Evolutionary conservation across 164 flowering plant species (phyloP).

Genomic region (Magnolia sinica): DNA sequence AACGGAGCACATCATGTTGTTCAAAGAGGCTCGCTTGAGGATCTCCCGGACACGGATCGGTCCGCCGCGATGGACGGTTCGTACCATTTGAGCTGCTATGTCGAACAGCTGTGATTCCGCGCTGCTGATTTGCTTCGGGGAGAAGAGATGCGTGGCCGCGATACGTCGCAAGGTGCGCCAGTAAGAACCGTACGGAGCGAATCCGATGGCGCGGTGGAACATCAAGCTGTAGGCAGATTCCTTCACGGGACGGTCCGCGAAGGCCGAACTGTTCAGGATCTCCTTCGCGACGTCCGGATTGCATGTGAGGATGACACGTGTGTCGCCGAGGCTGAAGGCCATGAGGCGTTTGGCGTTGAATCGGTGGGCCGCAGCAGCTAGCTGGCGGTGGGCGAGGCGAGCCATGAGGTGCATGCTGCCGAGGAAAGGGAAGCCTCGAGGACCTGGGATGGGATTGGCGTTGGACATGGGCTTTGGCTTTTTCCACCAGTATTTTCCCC

Average conservation of each 20-base stretch:
- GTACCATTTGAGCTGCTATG: conserved; percentile 27
- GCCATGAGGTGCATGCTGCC: conserved; percentile 39
- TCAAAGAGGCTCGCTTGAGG: conserved; percentile 36
- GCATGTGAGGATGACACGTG: conserved; percentile 34
- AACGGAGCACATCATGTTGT: conserved; percentile 43
- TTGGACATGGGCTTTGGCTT: neutral
- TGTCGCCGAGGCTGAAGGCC: conserved; percentile 47
- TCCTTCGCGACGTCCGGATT: conserved; percentile 42
- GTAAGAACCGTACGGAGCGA: conserved; percentile 45
- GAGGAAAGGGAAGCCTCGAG: conserved; percentile 36
- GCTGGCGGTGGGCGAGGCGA: conserved; percentile 34
- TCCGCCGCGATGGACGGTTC: neutral
- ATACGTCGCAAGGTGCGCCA: conserved; percentile 43
- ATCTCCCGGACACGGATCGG: conserved; percentile 23
- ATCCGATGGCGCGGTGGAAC: conserved; percentile 50
- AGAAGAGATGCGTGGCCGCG: conserved; percentile 42
- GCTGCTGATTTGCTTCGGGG: conserved; percentile 29
- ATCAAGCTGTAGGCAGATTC: conserved; percentile 41
- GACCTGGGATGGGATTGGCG: conserved; percentile 30
- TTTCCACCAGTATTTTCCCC: conserved; percentile 42
- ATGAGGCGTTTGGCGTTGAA: conserved; percentile 33
- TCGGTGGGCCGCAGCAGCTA: conserved; percentile 26
- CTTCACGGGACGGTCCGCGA: conserved; percentile 45
- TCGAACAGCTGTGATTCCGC: conserved; percentile 19
- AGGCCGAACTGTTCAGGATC: conserved; percentile 35